Evolutionary conservation across 768 basidiomycete species (phyloP).

Genomic region (Mycena latifolia): DNA sequence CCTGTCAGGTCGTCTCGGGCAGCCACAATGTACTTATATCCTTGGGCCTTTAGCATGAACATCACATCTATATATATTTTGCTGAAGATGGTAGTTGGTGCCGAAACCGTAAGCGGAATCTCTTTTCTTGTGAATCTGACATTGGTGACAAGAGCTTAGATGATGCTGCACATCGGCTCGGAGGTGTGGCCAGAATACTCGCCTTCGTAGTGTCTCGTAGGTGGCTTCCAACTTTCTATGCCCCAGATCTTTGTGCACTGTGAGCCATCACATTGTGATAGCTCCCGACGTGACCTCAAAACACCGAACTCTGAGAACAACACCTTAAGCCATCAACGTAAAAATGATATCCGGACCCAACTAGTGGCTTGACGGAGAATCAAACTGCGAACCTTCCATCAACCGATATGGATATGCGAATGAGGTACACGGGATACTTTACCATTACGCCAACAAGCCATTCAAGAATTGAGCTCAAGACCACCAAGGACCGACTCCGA

Average conservation of each 20-base stretch:
- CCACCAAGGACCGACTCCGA: no score
- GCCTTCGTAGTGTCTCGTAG: neutral
- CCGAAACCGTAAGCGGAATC: conserved; percentile 29
- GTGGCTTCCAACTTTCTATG: conserved; percentile 1
- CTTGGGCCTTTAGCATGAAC: conserved; percentile 36
- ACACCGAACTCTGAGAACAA: no score
- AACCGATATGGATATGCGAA: no score
- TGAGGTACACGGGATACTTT: no score
- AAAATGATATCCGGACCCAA: no score
- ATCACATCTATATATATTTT: conserved; percentile 38
- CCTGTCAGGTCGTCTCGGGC: conserved; percentile 37
- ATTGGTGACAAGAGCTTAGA: conserved; percentile 43
- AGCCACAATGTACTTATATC: conserved; percentile 29
- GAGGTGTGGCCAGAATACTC: conserved; percentile 13
- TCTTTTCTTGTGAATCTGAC: conserved; percentile 38
- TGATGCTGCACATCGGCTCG: conserved; percentile 38
- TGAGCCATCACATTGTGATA: no score
- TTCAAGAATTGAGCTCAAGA: no score
- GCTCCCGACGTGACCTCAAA: no score
- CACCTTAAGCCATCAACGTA: no score
- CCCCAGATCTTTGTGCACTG: conserved; percentile 4
- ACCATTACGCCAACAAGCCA: no score
- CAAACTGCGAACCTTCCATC: no score
- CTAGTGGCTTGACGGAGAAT: no score
- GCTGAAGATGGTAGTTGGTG: conserved; percentile 23